Evolutionary conservation across 805 yeast genomes (phyloP).

Genomic region (Kluyveromyces wickerhamii): DNA sequence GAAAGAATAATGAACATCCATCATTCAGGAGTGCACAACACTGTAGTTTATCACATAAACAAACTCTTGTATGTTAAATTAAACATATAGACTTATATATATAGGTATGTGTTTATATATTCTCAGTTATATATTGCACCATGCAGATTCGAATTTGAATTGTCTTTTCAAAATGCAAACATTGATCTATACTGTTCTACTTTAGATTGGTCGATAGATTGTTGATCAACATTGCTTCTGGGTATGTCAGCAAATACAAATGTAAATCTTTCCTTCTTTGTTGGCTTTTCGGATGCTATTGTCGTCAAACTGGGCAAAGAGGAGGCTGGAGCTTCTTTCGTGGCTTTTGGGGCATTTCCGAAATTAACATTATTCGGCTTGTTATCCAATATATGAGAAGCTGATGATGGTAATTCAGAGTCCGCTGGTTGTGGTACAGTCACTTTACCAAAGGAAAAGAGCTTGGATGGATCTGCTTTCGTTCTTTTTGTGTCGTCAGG

Average conservation of each 20-base stretch:
- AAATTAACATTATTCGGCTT: too few relatives aligned
- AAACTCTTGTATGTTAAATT: neutral
- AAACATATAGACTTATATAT: neutral
- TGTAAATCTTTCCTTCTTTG: too few relatives aligned
- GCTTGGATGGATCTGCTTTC: neutral
- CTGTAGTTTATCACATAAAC: neutral
- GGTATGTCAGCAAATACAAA: slow-evolving; percentile 18
- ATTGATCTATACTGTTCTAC: slow-evolving; percentile 17
- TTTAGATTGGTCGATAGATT: slow-evolving; percentile 13
- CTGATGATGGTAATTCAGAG: too few relatives aligned
- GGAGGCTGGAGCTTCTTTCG: neutral
- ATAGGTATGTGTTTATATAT: slow-evolving; percentile 4
- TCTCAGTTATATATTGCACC: too few relatives aligned
- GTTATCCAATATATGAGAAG: too few relatives aligned
- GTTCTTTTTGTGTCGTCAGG: too few relatives aligned
- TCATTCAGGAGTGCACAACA: neutral
- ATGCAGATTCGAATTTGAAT: neutral
- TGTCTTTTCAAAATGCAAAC: slow-evolving; percentile 13
- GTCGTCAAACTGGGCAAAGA: too few relatives aligned
- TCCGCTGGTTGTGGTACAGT: too few relatives aligned
- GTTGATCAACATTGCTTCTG: slow-evolving; percentile 12
- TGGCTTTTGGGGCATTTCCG: too few relatives aligned
- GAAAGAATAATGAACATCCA: too few relatives aligned
- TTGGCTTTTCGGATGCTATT: too few relatives aligned
- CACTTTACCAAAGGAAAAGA: neutral